Percentiles rank a stretch among this genome's conserved stretches.
phyloP scores from a whole-genome alignment of 2,329 filamentous ascomycete species.

The Neonectria hederae region DNA sequence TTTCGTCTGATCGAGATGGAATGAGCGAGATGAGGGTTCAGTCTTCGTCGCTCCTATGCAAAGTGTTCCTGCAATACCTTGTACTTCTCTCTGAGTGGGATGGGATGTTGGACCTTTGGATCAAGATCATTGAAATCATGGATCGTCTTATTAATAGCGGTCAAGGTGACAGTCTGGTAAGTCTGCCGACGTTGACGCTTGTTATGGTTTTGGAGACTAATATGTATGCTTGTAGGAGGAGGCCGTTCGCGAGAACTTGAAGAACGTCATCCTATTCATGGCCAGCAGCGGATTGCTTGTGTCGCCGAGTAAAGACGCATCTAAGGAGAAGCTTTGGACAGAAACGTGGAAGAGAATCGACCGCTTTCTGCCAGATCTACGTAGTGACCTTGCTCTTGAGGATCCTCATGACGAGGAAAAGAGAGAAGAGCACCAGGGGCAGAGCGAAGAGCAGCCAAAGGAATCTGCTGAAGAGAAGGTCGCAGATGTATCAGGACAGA shows the following conservation, averaged over 20 bases:
- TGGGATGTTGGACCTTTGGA: slow-evolving; percentile 90
- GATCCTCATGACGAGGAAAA: slow-evolving; percentile 40
- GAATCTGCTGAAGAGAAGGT: neutral
- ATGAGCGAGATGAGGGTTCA: slow-evolving; percentile 97
- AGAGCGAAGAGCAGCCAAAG: neutral
- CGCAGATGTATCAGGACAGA: neutral
- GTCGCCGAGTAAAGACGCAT: slow-evolving; percentile 68
- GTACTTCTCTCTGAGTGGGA: slow-evolving; percentile 86
- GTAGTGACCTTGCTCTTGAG: slow-evolving; percentile 65
- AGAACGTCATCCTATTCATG: slow-evolving; percentile 97
- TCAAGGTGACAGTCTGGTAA: slow-evolving; percentile 86
- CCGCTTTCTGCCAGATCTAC: slow-evolving; percentile 69
- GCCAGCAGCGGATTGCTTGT: slow-evolving; percentile 86
- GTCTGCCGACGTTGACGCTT: slow-evolving; percentile 45
- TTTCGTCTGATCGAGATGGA: slow-evolving; percentile 86
- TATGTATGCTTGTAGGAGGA: slow-evolving; percentile 72
- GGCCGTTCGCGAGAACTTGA: slow-evolving; percentile 92
- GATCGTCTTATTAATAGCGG: slow-evolving; percentile 96
- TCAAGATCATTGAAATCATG: slow-evolving; percentile 92
- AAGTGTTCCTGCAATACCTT: slow-evolving; percentile 94
- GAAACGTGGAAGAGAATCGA: slow-evolving; percentile 74
- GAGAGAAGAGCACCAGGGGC: neutral
- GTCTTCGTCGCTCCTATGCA: slow-evolving; percentile 89
- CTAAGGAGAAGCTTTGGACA: slow-evolving; percentile 65
- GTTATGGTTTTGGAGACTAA: slow-evolving; percentile 6